A percentile compares a stretch with the other conserved stretches of the same genome.
These are phyloP conservation scores for Myrica gale DNA, from an alignment of 306 rosid genomes.

Conservation along the genomic window DNA sequence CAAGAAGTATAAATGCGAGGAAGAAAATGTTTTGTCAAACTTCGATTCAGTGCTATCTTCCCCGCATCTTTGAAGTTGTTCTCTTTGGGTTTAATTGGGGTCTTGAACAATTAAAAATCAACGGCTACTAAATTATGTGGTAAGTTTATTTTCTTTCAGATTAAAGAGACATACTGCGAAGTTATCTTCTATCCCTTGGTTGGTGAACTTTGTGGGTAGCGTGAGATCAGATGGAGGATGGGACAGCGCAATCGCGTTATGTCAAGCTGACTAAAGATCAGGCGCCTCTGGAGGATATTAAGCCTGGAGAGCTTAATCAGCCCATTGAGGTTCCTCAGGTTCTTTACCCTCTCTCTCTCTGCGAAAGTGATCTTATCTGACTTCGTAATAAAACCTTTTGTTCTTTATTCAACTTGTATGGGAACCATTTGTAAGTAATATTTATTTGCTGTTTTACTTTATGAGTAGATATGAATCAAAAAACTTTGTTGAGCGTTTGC, in stretches of 20 bases:
- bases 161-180: constrained; percentile 16
- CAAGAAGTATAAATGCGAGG: neutral
- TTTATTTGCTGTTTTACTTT: neutral
- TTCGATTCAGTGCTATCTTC: neutral
- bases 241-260: constrained; percentile 60
- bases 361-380: neutral
- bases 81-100: neutral
- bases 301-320: constrained; percentile 95
- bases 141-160: neutral
- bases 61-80: neutral
- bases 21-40: neutral
- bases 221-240: constrained; percentile 68
- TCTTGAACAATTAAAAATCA: neutral
- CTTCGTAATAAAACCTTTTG: neutral
- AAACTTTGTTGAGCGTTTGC: neutral
- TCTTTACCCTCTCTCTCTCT: neutral
- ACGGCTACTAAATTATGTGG: neutral
- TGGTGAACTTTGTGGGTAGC: neutral
- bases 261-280: constrained; percentile 89
- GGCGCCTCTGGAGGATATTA: constrained; percentile 64
- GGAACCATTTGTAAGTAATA: neutral
- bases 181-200: constrained; percentile 6
- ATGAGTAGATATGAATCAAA: constrained; percentile 6
- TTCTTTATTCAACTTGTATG: neutral
- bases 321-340: constrained; percentile 98